Base-by-base conservation (phyloP, 2,329 filamentous ascomycete species). In the Colletotrichum endophyticum region DNA sequence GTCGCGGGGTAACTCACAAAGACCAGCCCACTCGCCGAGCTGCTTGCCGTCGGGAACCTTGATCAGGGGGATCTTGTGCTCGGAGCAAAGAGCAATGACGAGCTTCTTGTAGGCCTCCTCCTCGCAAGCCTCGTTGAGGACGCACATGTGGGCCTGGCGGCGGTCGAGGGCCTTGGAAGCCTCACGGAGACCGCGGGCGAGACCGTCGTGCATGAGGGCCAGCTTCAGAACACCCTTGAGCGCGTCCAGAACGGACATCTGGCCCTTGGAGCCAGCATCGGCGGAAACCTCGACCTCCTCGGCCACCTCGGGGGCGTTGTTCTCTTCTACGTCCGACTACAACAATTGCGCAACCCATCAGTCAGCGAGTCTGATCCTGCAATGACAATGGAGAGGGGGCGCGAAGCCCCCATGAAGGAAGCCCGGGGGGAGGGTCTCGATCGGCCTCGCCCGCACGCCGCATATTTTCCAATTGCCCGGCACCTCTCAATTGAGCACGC, bases 51-150 rank as follows among this genome's bases (percentile, higher is more conserved):
- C 97, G 82, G 96, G 96, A 80, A 99, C 97, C 95, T 99, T 99
- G 93, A 99, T 99, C 84, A 99, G 91, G 81, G 97, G 97, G 85
- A 99, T 99, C 94, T 98, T 98, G 92, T 99, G 97, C 94, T 99
- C 97, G 80, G 94, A 95, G 95, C 97, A 99, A 78, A 99, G 95
- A 79, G 97, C 97, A 83, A 99, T 95, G 84, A 99, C 96, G 81
- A 99, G 94, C 95, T 99, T 99, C 96, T 99, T 99, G 93, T 99
- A 99, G 82, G 97, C 96, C 90, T 99, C 97, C 93, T 99, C 97
- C 92, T 99, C 97, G 92, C 97, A 99, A 82, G 95, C 94, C 94
- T 99, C 97, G 94, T 99, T 99, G 84, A 99, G 94, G 83, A 99
- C 97, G 89, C 97, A 99, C 96, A 99, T 99, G 92, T 99, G 97